Conservation (phyloP, 1,139 yeast genomes). For the Nakaseomyces glabratus region DNA sequence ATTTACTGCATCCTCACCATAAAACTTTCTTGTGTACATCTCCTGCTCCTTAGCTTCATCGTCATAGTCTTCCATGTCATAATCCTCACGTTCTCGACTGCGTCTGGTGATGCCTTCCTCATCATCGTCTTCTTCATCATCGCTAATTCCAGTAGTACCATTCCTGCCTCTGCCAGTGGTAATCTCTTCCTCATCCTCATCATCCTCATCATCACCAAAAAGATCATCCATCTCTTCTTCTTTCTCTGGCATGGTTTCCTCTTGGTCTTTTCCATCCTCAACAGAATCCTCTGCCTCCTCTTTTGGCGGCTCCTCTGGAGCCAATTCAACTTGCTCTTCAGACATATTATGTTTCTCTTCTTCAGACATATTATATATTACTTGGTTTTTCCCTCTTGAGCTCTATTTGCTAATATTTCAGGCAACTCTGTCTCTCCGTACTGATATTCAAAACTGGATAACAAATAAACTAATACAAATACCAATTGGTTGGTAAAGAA, state of each 20-base stretch:
- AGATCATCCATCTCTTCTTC: conserved; percentile 32
- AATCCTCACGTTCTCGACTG: conserved; percentile 13
- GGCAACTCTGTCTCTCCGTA: too few relatives aligned
- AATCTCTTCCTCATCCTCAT: conserved; percentile 18
- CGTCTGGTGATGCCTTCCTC: conserved; percentile 17
- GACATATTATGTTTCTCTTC: too few relatives aligned
- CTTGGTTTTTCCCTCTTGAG: neutral
- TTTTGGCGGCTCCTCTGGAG: conserved; percentile 3
- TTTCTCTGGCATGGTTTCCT: conserved; percentile 5
- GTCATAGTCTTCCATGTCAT: conserved; percentile 13
- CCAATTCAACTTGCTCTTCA: too few relatives aligned
- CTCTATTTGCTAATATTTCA: too few relatives aligned
- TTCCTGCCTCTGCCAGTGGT: conserved; percentile 3
- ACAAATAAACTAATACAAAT: too few relatives aligned
- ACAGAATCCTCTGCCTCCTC: conserved; percentile 4
- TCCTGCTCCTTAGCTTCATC: conserved; percentile 31
- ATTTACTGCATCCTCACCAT: conserved; percentile 29
- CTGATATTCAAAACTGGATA: too few relatives aligned
- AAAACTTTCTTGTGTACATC: conserved; percentile 30
- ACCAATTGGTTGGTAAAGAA: too few relatives aligned
- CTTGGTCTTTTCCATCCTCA: neutral
- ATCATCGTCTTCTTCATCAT: conserved; percentile 16
- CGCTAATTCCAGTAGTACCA: conserved; percentile 6
- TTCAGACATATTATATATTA: too few relatives aligned
- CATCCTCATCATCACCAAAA: conserved; percentile 44